Percentiles rank a stretch among this genome's conserved stretches.
phyloP scores from a whole-genome alignment of 2,329 filamentous ascomycete genomes.

The Stagonosporopsis cucurbitacearum region DNA sequence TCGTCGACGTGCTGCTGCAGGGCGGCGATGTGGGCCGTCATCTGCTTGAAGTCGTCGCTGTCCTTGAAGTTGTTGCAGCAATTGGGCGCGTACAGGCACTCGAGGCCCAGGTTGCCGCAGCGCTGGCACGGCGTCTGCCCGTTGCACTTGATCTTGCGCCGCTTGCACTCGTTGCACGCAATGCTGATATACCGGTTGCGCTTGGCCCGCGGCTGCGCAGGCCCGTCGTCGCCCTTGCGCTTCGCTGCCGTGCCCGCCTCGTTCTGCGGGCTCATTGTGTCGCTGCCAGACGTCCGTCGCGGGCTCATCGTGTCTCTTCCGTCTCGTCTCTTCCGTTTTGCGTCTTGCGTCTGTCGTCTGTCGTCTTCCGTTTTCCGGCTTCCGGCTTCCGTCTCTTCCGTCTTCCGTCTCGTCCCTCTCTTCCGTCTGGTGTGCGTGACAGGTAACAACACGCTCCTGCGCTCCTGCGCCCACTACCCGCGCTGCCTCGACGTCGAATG shows the following conservation, averaged over 20 bases:
- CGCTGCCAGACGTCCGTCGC: constrained; percentile 28
- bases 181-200: constrained; percentile 72
- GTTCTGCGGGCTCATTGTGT: constrained; percentile 44
- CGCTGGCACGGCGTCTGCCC: constrained; percentile 69
- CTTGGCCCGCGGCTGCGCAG: constrained; percentile 62
- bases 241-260: constrained; percentile 41
- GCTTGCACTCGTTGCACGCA: constrained; percentile 70
- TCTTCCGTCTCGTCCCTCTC: no score
- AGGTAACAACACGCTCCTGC: no score
- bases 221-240: constrained; percentile 54
- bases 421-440: no score
- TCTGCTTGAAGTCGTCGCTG: constrained; percentile 86
- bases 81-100: constrained; percentile 70
- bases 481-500: no score
- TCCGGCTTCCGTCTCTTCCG: no score
- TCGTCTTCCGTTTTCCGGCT: no score
- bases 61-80: constrained; percentile 87
- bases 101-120: constrained; percentile 68
- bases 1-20: constrained; percentile 85
- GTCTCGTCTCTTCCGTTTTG: no score
- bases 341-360: background rate
- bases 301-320: constrained; percentile 8
- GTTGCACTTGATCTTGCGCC: constrained; percentile 73
- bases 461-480: no score
- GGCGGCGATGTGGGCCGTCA: constrained; percentile 74